phyloP scores from a whole-genome alignment of 148 eudicot species.

The Drosera capensis region DNA sequence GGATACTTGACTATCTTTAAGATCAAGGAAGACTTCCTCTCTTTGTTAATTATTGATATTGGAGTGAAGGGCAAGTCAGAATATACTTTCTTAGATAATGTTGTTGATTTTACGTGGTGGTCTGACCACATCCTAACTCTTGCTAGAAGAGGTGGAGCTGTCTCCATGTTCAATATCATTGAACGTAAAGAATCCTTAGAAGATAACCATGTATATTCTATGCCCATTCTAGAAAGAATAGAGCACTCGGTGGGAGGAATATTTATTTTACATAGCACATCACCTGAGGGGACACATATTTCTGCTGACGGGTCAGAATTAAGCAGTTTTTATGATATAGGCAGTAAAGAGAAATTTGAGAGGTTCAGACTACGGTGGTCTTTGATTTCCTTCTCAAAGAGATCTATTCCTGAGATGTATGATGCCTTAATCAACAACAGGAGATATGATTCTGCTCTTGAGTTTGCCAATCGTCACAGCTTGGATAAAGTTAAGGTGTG shows the following conservation, averaged over 20 bases:
- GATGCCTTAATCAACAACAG: constrained; percentile 39
- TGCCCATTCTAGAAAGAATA: constrained; percentile 54
- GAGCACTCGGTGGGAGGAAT: constrained; percentile 29
- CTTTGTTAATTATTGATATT: constrained; percentile 27
- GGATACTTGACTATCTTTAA: constrained; percentile 52
- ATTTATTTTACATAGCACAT: constrained; percentile 52
- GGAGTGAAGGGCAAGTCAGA: constrained; percentile 17
- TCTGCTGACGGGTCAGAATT: constrained; percentile 15
- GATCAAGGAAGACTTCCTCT: constrained; percentile 23
- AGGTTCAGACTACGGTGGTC: constrained; percentile 45
- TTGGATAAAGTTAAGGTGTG: constrained; percentile 72
- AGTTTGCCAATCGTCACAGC: constrained; percentile 60
- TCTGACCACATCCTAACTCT: constrained; percentile 50
- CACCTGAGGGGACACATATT: constrained; percentile 18
- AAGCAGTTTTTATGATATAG: constrained; percentile 18
- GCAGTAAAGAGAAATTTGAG: constrained; percentile 22
- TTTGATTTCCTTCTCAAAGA: constrained; percentile 46
- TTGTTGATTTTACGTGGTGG: constrained; percentile 93
- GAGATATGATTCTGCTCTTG: constrained; percentile 57
- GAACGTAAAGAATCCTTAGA: constrained; percentile 23
- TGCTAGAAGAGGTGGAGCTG: constrained; percentile 40
- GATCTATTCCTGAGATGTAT: constrained; percentile 69
- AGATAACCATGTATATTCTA: constrained; percentile 31
- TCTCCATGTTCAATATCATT: constrained; percentile 40
- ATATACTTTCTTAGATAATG: constrained; percentile 17